phyloP scores from a whole-genome alignment of 2,329 filamentous ascomycete genomes.

The Orbilia javanica region DNA sequence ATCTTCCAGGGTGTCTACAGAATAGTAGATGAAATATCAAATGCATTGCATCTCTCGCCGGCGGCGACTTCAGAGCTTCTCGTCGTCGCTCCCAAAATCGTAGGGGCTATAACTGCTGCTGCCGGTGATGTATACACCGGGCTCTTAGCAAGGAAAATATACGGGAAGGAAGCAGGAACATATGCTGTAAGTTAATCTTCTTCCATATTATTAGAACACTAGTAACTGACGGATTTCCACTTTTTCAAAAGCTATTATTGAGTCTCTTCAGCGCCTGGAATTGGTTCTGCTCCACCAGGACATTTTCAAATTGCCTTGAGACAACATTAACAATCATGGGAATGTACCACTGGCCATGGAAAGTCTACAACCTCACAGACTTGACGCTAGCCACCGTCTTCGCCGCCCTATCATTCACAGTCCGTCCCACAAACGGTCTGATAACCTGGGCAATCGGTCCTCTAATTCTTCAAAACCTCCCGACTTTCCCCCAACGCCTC shows the following conservation, averaged over 20 bases:
- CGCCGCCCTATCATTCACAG: slow-evolving; percentile 83
- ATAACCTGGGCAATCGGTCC: slow-evolving; percentile 79
- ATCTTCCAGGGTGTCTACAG: slow-evolving; percentile 84
- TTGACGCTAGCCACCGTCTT: slow-evolving; percentile 67
- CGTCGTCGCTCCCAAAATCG: slow-evolving; percentile 77
- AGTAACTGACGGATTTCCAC: background rate
- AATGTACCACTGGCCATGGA: slow-evolving; percentile 88
- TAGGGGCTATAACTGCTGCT: slow-evolving; percentile 83
- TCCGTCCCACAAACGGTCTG: slow-evolving; percentile 89
- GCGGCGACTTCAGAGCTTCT: slow-evolving; percentile 75
- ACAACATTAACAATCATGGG: slow-evolving; percentile 86
- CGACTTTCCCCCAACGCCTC: slow-evolving; percentile 17
- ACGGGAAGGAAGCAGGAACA: slow-evolving; percentile 76
- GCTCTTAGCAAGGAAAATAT: slow-evolving; percentile 80
- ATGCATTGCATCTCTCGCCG: slow-evolving; percentile 70
- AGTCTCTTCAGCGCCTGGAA: slow-evolving; percentile 88
- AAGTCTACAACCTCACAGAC: slow-evolving; percentile 66
- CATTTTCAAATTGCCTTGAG: slow-evolving; percentile 94
- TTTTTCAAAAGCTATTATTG: slow-evolving; percentile 74
- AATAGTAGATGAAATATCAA: slow-evolving; percentile 71
- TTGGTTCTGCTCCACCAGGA: slow-evolving; percentile 93
- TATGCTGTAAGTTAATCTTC: slow-evolving; percentile 73
- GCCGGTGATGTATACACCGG: slow-evolving; percentile 88
- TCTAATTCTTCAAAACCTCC: slow-evolving; percentile 63
- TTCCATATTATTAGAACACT: background rate